A percentile compares a stretch with the other conserved stretches of the same genome.
Evolutionary conservation across 2,329 filamentous ascomycete genomes (phyloP).

Genomic region (Talaromyces sp.): DNA sequence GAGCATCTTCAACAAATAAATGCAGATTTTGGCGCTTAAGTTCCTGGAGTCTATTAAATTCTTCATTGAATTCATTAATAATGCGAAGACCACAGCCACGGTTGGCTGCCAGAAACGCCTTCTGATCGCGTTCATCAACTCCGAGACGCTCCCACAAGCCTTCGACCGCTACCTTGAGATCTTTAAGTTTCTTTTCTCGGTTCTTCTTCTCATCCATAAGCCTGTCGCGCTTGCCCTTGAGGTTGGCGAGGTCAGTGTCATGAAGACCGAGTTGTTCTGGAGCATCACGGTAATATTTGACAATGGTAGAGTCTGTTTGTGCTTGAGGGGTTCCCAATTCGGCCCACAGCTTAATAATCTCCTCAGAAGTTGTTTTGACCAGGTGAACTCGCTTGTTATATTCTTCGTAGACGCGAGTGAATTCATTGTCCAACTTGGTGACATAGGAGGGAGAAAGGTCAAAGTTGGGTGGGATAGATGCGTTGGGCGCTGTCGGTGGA

Average conservation of each 20-base stretch:
- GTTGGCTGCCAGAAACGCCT: slow-evolving; percentile 79
- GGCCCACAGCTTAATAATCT: slow-evolving; percentile 92
- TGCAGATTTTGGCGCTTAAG: slow-evolving; percentile 94
- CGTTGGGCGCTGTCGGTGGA: slow-evolving; percentile 74
- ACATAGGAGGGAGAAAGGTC: slow-evolving; percentile 91
- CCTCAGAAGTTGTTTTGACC: slow-evolving; percentile 71
- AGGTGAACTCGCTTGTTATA: slow-evolving; percentile 78
- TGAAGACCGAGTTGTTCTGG: slow-evolving; percentile 94
- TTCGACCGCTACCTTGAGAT: slow-evolving; percentile 75
- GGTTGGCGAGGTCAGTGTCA: slow-evolving; percentile 72
- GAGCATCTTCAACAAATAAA: slow-evolving; percentile 90
- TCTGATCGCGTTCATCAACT: slow-evolving; percentile 77
- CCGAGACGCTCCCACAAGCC: slow-evolving; percentile 84
- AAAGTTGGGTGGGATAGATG: slow-evolving; percentile 75
- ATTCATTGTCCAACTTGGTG: slow-evolving; percentile 80
- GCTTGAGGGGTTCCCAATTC: slow-evolving; percentile 92
- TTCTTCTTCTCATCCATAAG: slow-evolving; percentile 83
- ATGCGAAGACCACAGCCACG: slow-evolving; percentile 85
- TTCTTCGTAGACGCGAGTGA: slow-evolving; percentile 93
- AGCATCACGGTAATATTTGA: slow-evolving; percentile 83
- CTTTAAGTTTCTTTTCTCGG: slow-evolving; percentile 73
- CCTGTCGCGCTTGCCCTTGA: slow-evolving; percentile 74
- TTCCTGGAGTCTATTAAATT: slow-evolving; percentile 80
- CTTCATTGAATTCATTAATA: slow-evolving; percentile 95
- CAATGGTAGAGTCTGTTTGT: slow-evolving; percentile 81